Conservation (phyloP, 768 basidiomycete species). For the Mycena metata region DNA sequence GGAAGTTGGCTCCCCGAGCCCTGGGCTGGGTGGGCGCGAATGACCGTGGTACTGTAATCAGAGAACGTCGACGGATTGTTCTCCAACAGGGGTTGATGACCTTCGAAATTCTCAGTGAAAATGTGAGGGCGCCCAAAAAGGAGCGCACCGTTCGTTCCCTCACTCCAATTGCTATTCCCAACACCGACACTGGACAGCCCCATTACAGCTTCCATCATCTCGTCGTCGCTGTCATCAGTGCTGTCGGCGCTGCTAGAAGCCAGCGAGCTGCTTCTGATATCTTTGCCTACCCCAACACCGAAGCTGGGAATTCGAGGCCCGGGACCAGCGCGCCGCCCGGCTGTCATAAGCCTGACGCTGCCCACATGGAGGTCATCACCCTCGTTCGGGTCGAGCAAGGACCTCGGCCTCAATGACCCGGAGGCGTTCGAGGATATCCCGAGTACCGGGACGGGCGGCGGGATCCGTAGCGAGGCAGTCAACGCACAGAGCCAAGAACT, state of each 20-base stretch:
- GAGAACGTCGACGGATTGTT: constrained; percentile 53
- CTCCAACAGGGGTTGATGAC: constrained; percentile 69
- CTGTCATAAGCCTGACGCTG: constrained; percentile 86
- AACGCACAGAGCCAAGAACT: constrained; percentile 81
- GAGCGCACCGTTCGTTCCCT: constrained; percentile 54
- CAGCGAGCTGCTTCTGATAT: constrained; percentile 57
- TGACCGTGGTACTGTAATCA: constrained; percentile 79
- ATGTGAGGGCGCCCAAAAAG: constrained; percentile 22
- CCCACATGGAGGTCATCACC: constrained; percentile 84
- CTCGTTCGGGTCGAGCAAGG: constrained; percentile 71
- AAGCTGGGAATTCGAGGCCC: constrained; percentile 91
- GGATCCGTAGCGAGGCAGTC: constrained; percentile 82
- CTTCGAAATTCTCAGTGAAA: constrained; percentile 45
- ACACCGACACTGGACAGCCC: constrained; percentile 66
- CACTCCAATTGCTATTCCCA: constrained; percentile 59
- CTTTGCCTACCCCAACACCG: constrained; percentile 76
- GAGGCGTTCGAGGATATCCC: constrained; percentile 83
- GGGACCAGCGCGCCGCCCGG: constrained; percentile 67
- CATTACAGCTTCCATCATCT: constrained; percentile 72
- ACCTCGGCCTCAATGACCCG: constrained; percentile 89
- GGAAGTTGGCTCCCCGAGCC: constrained; percentile 58
- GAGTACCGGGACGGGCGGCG: constrained; percentile 77
- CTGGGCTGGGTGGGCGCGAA: constrained; percentile 63
- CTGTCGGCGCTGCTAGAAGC: constrained; percentile 65
- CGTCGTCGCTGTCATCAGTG: constrained; percentile 72